Evolutionary conservation across 805 yeast species (phyloP).

Genomic region (Yueomyces sp.): DNA sequence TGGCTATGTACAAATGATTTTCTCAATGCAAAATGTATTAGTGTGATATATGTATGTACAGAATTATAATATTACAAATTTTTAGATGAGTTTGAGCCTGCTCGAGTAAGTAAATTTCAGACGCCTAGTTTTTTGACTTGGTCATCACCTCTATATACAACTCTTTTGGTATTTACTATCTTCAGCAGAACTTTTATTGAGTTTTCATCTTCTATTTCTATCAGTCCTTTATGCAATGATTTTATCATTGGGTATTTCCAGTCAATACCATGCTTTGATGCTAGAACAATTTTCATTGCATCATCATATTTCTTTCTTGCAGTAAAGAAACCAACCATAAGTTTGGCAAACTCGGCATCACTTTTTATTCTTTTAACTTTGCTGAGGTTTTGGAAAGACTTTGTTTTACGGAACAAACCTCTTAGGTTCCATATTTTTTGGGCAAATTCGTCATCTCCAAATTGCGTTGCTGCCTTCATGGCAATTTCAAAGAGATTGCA

Average conservation of each 20-base stretch:
- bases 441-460: conserved; percentile 44
- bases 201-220: conserved; percentile 30
- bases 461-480: conserved; percentile 50
- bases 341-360: conserved; percentile 43
- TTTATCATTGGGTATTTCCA: conserved; percentile 48
- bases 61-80: no score
- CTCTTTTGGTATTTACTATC: conserved; percentile 21
- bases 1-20: no score
- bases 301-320: conserved; percentile 45
- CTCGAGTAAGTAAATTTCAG: neutral
- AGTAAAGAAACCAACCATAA: conserved; percentile 51
- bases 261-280: conserved; percentile 53
- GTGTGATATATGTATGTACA: no score
- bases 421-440: conserved; percentile 65
- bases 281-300: conserved; percentile 52
- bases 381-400: conserved; percentile 38
- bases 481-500: conserved; percentile 46
- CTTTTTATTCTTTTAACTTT: conserved; percentile 25
- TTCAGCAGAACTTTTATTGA: conserved; percentile 20
- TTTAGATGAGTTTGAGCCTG: no score
- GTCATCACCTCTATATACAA: conserved; percentile 8
- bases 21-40: no score
- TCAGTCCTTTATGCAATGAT: conserved; percentile 28
- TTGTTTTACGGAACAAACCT: conserved; percentile 53
- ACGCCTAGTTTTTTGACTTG: conserved; percentile 9